phyloP scores from a whole-genome alignment of 148 eudicot genomes.

The Dianthus caryophyllus region DNA sequence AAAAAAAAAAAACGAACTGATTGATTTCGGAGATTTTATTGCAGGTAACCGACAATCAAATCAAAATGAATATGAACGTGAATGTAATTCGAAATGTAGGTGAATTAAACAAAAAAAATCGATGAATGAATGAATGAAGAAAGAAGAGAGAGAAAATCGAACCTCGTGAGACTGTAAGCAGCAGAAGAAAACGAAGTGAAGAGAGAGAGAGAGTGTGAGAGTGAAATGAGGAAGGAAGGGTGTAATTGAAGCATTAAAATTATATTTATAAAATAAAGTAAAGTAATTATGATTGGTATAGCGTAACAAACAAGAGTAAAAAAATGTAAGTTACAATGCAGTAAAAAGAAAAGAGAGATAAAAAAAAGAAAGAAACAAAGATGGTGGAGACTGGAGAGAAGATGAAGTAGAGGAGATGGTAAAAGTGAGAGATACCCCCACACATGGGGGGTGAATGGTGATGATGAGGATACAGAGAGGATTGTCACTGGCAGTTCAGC shows the following conservation, averaged over 20 bases:
- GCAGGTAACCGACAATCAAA: background rate
- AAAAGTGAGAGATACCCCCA: too few relatives aligned
- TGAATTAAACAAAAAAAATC: background rate
- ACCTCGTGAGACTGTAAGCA: slow-evolving; percentile 5
- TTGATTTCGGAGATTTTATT: too few relatives aligned
- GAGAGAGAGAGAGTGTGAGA: slow-evolving; percentile 12
- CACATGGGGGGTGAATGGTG: slow-evolving; percentile 1
- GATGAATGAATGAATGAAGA: slow-evolving; percentile 7
- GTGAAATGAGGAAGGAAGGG: background rate
- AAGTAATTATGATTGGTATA: background rate
- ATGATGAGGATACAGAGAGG: slow-evolving; percentile 4
- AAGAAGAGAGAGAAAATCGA: background rate
- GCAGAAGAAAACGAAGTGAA: slow-evolving; percentile 11
- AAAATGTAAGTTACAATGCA: too few relatives aligned
- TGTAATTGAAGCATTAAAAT: background rate
- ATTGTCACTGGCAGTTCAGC: slow-evolving; percentile 17
- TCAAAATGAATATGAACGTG: background rate
- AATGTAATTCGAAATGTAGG: background rate
- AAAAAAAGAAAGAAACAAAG: too few relatives aligned
- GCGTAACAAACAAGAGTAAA: background rate
- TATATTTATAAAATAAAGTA: background rate
- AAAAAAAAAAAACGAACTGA: background rate
- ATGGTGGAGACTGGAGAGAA: too few relatives aligned
- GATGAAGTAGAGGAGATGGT: too few relatives aligned
- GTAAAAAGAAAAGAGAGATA: too few relatives aligned